Conservation (phyloP, 2,329 filamentous ascomycete species). For the Helotiales sp. region DNA sequence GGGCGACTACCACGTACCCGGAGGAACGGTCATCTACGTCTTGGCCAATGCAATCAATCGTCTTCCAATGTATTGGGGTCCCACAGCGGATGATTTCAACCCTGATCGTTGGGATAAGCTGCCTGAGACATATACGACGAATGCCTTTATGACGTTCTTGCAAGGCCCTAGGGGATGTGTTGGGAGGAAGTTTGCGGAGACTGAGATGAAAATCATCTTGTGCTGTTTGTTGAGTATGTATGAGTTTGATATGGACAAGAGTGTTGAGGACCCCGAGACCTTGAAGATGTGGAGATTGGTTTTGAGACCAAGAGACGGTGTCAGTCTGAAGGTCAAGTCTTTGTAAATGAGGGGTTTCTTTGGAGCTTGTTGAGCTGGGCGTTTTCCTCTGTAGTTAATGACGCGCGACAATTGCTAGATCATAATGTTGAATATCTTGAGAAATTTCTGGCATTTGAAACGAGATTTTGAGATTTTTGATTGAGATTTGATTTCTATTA, state of each 20-base stretch:
- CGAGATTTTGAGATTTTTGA: background rate
- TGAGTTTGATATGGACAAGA: constrained; percentile 45
- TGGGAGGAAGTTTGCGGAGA: constrained; percentile 45
- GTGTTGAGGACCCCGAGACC: constrained; percentile 48
- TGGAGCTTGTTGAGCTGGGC: background rate
- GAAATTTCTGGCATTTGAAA: background rate
- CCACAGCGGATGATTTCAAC: constrained; percentile 48
- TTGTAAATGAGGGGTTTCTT: constrained; percentile 7
- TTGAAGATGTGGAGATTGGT: constrained; percentile 56
- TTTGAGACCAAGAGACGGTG: constrained; percentile 50
- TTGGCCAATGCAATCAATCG: constrained; percentile 50
- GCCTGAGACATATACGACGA: constrained; percentile 45
- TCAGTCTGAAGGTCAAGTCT: constrained; percentile 43
- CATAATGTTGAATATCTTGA: background rate
- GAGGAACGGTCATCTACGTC: constrained; percentile 50
- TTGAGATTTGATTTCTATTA: too few relatives aligned
- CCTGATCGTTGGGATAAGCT: constrained; percentile 50
- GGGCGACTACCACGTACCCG: constrained; percentile 48
- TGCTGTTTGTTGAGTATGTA: constrained; percentile 45
- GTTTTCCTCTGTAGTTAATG: too few relatives aligned
- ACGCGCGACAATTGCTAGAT: too few relatives aligned
- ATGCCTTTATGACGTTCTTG: constrained; percentile 45
- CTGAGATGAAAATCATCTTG: constrained; percentile 45
- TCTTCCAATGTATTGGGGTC: constrained; percentile 48
- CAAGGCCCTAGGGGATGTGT: constrained; percentile 44